Evolutionary conservation across 495 filamentous ascomycete species (phyloP), one percentile per base, ranked within the genome.

Genomic region (Penicillium paxilli): DNA sequence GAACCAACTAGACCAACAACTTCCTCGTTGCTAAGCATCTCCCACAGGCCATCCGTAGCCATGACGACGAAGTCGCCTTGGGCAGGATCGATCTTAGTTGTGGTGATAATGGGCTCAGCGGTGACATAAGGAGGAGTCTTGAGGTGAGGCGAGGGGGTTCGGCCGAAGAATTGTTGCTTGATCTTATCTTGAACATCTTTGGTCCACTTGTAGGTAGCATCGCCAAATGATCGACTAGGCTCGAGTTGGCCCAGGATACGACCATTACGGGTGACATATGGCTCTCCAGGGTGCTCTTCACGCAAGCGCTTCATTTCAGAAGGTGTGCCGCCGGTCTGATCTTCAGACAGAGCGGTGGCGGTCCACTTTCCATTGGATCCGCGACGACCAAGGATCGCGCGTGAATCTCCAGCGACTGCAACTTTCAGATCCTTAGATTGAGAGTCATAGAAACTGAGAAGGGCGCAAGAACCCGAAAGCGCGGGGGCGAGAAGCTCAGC

Each of bases 11-110:
- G 80, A 0, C 95, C 95, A 44, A 99, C 87, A 1, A 97, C 95
- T 74, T 99, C 95, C 65, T 99, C 95, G 65, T 97, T 99, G 46
- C 90, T 96, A 46, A 99, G 77, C 93, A 98, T 98, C 73, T 99
- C 95, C 94, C 95, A 99, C 11, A 99, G 79, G 2, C 95, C 95
- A 64, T 99, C 95, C 0, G 95, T 96, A 5, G 95, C 95, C 80
- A 99, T 85, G 47, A 99, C 92, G 5, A 99, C 75, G 60, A 99
- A 99, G 63, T 98, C 95, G 41, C 94, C 94, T 53, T 87, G 87
- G 37, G 87, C 82, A 10, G 94, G 94, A 57, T 96, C 83, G 48
- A 99, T 86, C 69, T 93, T 88, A 25, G 94, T 97, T n/a, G 91
- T 96, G 6, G 92, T 98, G 42, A 99, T 81, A 32, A 97, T 79